Base-by-base conservation (phyloP, 352 stramenopile species). In the Pythium grandisporangium region DNA sequence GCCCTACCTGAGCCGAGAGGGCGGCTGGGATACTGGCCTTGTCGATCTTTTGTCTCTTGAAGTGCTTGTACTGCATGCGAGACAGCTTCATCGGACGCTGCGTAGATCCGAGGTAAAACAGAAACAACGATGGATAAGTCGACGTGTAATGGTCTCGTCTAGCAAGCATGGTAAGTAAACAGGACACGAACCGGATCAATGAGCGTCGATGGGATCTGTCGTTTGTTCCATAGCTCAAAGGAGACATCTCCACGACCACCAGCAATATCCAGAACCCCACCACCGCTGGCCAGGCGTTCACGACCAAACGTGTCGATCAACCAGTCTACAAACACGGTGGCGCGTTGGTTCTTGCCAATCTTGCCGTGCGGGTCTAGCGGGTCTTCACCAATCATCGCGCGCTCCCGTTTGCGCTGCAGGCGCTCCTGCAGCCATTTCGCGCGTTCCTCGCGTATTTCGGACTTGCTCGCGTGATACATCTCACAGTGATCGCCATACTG, bases 171-270 rank as follows among this genome's bases (percentile, higher is more conserved):
- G 25, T 20, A 42, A 23, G 7, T 20, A 36, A 24, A 25, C 14
- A 5, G 21, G n/a, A 11, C 5, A 48, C 63, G 30, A 61, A 91
- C 78, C 30, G 82, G 82, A 51, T 95, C 84, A 17, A 95, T 58
- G 14, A 95, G 64, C 11, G 69, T 93, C 27, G 60, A 76, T 2
- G 63, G 63, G 24, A 95, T 64, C 8, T 48, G 21, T n/a, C 78
- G 63, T 41, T 88, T 83, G 53, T 88, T 91, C 66, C 74, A 85
- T 12, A 95, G 69, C 51, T 93, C 70, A 45, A 93, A 93, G 0
- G 72, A 75, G n/a, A 95, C 61, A 25, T 74, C 74, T 6, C 84
- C 84, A 21, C 72, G 61, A 1, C 84, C 82, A 13, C 82, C 84
- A 5, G 82, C 84, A 25, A 95, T 61, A 41, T 95, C 84, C 6